Conservation (phyloP, 306 rosid species). For the Rubus parviflorus region DNA sequence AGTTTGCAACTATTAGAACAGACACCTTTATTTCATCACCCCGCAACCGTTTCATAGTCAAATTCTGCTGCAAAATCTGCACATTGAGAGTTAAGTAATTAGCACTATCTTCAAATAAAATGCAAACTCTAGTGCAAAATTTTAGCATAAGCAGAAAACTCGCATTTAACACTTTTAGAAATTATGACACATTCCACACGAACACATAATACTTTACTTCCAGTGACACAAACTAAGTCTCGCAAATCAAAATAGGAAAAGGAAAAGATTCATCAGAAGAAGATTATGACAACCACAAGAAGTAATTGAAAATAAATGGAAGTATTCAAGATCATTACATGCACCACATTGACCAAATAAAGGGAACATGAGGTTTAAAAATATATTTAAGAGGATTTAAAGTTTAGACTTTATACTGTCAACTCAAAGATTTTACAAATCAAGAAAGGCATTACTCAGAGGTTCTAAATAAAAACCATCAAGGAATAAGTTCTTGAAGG, state of each 20-base stretch:
- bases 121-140: neutral
- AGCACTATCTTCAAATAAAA: neutral
- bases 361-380: neutral
- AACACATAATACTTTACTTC: neutral
- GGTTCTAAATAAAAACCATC: neutral
- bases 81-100: constrained; percentile 24
- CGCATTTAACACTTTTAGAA: neutral
- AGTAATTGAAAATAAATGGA: neutral
- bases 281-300: neutral
- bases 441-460: neutral
- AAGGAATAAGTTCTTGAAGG: no score
- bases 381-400: neutral
- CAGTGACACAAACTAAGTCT: neutral
- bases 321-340: neutral
- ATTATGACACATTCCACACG: neutral
- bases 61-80: constrained; percentile 77
- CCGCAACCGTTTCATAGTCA: constrained; percentile 79
- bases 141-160: neutral
- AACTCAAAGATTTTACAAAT: neutral
- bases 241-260: neutral
- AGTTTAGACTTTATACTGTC: neutral
- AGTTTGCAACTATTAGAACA: neutral
- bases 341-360: neutral
- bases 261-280: neutral
- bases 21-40: constrained; percentile 89